phyloP scores from a whole-genome alignment of 257 asterid genomes.

The Petunia secreta region DNA sequence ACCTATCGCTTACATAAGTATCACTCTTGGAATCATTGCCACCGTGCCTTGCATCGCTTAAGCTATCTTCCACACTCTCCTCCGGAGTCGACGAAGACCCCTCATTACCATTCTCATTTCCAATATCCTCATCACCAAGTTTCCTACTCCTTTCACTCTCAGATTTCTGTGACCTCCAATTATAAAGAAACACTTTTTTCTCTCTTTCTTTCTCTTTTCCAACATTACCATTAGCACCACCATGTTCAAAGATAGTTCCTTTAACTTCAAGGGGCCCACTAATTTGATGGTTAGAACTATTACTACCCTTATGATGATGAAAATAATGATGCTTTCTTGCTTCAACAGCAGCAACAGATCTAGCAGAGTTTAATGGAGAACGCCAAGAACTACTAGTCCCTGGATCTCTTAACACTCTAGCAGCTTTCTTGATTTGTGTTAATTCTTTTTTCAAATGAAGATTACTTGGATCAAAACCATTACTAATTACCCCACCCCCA shows the following conservation, averaged over 20 bases:
- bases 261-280: slow-evolving; percentile 21
- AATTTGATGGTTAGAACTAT: background rate
- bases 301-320: slow-evolving; percentile 53
- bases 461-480: slow-evolving; percentile 76
- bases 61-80: slow-evolving; percentile 59
- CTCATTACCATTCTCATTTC: slow-evolving; percentile 39
- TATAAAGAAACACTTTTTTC: slow-evolving; percentile 70
- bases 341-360: slow-evolving; percentile 59
- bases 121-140: slow-evolving; percentile 47
- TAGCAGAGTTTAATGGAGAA: slow-evolving; percentile 69
- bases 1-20: slow-evolving; percentile 57
- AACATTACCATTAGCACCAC: slow-evolving; percentile 37
- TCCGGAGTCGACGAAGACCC: slow-evolving; percentile 55
- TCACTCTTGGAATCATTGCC: slow-evolving; percentile 88
- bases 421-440: slow-evolving; percentile 89
- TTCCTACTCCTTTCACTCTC: slow-evolving; percentile 67
- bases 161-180: slow-evolving; percentile 85
- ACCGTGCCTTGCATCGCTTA: slow-evolving; percentile 62
- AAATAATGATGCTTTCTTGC: slow-evolving; percentile 57
- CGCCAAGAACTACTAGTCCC: slow-evolving; percentile 91
- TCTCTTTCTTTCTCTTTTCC: slow-evolving; percentile 46
- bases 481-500: slow-evolving; percentile 37
- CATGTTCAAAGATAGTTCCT: slow-evolving; percentile 14
- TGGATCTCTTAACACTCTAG: slow-evolving; percentile 83
- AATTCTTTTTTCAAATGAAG: slow-evolving; percentile 94